Evolutionary conservation across 2,329 filamentous ascomycete species (phyloP), one percentile per base, ranked within the genome.

Genomic region (Lasiodiplodia hormozganensis): DNA sequence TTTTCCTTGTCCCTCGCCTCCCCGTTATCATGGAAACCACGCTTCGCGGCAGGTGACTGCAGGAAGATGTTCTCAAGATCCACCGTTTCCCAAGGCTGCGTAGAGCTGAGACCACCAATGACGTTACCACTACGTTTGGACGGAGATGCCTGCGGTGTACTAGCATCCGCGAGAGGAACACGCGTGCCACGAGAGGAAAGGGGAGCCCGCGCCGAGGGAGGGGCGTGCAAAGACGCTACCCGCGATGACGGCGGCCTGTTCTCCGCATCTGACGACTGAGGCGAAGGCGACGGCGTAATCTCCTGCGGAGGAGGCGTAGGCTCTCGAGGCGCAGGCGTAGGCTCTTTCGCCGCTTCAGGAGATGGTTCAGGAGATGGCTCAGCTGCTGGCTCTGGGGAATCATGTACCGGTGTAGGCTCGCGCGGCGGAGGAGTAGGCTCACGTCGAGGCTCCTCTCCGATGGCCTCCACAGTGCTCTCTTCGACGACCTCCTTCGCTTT

Each of bases 181-280:
- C 68, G 62, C 11, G 57, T 31, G 7, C 49, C 51, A 40, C 53
- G 69, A 18, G 60, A 18, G 10, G 67, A 68, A 21, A 68, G 51
- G 47, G 65, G 65, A 25, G 40, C 51, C 25, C 34, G 56, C n/a
- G 65, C 65, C 6, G 70, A 69, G 10, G 68, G 67, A 31, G 70
- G 56, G 68, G 62, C 73, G 70, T 53, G 68, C 75, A 69, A 53
- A 77, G 80, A 25, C 2, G 85, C 82, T 1, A 86, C 87, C 65
- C 84, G 87, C 5, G 89, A 89, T 1, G 90, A 92, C 0, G 92
- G 92, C 0, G 91, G 91, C 58, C 87, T 89, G 72, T 95, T 95
- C 77, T 96, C 92, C 0, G 90, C 91, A 75, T 96, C 90, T 0
- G 92, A 94, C 1, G 91, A 90, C 73, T 93, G 91, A 0, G 90